Percentiles rank a stretch among this genome's conserved stretches.
Evolutionary conservation across 108 stramenopile genomes (phyloP).

Genomic region (Mayamaea pseudoterrestris): DNA sequence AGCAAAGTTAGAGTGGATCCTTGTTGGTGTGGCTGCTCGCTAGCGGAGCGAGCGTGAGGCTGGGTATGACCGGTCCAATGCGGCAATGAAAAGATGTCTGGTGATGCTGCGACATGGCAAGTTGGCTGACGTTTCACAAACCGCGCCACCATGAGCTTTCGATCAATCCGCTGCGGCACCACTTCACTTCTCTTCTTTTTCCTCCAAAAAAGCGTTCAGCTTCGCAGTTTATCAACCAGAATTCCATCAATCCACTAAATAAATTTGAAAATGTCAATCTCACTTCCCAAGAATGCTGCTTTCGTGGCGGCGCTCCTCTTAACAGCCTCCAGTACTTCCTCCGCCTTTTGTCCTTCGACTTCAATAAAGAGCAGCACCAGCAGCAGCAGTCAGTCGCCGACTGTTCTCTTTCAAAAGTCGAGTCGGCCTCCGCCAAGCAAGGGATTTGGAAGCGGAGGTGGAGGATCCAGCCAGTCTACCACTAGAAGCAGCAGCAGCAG

Average conservation of each 20-base stretch:
- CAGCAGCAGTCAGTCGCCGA: not conserved
- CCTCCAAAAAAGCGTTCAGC: not conserved
- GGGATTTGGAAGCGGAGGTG: constrained; percentile 17
- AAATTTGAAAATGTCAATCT: not conserved
- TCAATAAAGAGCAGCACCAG: not conserved
- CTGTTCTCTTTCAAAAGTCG: constrained; percentile 22
- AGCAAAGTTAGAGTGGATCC: no score
- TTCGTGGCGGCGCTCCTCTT: not conserved
- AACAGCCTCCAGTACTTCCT: not conserved
- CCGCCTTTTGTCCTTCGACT: not conserved
- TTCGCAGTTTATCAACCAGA: not conserved
- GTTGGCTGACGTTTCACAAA: no score
- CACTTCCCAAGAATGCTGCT: not conserved
- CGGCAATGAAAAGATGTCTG: no score
- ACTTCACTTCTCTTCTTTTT: not conserved
- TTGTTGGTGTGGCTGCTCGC: no score
- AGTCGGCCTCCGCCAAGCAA: constrained; percentile 29
- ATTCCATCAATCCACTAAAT: not conserved
- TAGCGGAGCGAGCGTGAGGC: no score
- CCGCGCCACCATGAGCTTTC: no score
- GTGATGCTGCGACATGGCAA: no score
- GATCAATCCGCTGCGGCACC: no score
- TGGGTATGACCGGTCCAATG: no score
- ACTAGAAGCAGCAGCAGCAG: no score
- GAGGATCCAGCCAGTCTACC: no score